Conservation (phyloP, 2,329 filamentous ascomycete species). For the Colletotrichum sp. region DNA sequence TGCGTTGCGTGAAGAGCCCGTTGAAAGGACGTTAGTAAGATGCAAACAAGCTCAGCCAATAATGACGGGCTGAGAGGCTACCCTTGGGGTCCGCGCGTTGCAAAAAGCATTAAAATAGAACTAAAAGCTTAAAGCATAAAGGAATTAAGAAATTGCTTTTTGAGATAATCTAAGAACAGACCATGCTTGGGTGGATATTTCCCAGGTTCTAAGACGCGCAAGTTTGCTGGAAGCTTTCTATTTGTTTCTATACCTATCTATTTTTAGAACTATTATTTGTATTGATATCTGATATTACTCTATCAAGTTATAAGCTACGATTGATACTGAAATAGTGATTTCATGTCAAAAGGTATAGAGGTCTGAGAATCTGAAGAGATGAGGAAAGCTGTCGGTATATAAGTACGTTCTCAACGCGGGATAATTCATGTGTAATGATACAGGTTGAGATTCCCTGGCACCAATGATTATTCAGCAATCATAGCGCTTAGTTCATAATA, state of each 20-base stretch:
- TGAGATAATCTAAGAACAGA: not conserved
- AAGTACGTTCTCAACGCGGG: not conserved
- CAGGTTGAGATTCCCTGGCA: too few relatives aligned
- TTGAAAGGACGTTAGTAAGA: not conserved
- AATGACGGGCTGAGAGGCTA: not conserved
- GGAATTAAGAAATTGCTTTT: not conserved
- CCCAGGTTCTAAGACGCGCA: not conserved
- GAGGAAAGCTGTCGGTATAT: not conserved
- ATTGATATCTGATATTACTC: not conserved
- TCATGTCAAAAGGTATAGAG: not conserved
- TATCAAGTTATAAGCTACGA: not conserved
- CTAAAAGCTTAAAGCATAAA: not conserved
- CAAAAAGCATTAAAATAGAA: not conserved
- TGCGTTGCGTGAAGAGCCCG: not conserved
- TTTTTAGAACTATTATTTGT: not conserved
- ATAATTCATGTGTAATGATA: not conserved
- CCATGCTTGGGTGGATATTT: not conserved
- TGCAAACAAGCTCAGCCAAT: not conserved
- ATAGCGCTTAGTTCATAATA: not conserved
- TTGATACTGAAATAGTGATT: not conserved
- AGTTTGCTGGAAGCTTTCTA: not conserved
- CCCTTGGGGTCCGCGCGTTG: not conserved
- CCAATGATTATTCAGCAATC: not conserved
- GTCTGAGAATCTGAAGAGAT: not conserved
- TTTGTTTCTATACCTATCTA: not conserved